Percentiles rank a stretch among this genome's conserved stretches.
Conservation (phyloP, 1,139 yeast species). For the Magnusiomyces suaveolens region DNA sequence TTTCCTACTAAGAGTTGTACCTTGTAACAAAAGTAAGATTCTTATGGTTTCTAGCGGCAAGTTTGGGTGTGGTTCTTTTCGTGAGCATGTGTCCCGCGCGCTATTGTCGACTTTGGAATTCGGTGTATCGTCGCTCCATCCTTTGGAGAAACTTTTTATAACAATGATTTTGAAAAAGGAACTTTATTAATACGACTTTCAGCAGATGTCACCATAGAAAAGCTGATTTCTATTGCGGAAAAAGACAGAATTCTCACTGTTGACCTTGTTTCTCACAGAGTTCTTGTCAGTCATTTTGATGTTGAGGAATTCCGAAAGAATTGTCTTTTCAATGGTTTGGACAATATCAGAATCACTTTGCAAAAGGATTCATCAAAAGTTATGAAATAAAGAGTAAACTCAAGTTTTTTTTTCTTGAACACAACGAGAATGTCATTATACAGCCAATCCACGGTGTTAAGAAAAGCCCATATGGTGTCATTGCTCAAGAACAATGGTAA, state of each 20-base stretch:
- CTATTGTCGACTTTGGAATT: slow-evolving; percentile 92
- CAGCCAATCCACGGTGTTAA: slow-evolving; percentile 63
- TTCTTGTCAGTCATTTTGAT: slow-evolving; percentile 71
- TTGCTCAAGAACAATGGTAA: slow-evolving; percentile 76
- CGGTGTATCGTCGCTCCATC: slow-evolving; percentile 94
- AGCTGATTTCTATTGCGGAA: slow-evolving; percentile 69
- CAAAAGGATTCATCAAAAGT: slow-evolving; percentile 72
- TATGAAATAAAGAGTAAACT: slow-evolving; percentile 71
- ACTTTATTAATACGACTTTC: slow-evolving; percentile 82
- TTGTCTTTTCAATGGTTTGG: slow-evolving; percentile 87
- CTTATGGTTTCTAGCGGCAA: slow-evolving; percentile 91
- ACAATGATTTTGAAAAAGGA: slow-evolving; percentile 92
- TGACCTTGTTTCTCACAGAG: slow-evolving; percentile 79
- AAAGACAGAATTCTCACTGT: slow-evolving; percentile 64
- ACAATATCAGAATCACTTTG: slow-evolving; percentile 90
- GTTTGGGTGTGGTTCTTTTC: slow-evolving; percentile 97
- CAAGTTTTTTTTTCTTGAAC: slow-evolving; percentile 83
- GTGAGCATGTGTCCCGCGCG: slow-evolving; percentile 99
- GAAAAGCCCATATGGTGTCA: slow-evolving; percentile 57
- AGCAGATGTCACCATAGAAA: slow-evolving; percentile 57
- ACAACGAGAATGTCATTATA: slow-evolving; percentile 49
- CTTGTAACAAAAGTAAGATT: slow-evolving; percentile 70
- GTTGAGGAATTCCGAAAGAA: slow-evolving; percentile 89
- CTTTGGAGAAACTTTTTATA: slow-evolving; percentile 95
- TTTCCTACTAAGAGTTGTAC: slow-evolving; percentile 75